Percentiles rank a stretch among this genome's conserved stretches.
Evolutionary conservation across 139 green algal genomes (phyloP).

Genomic region (Chlamydomonas sp.): DNA sequence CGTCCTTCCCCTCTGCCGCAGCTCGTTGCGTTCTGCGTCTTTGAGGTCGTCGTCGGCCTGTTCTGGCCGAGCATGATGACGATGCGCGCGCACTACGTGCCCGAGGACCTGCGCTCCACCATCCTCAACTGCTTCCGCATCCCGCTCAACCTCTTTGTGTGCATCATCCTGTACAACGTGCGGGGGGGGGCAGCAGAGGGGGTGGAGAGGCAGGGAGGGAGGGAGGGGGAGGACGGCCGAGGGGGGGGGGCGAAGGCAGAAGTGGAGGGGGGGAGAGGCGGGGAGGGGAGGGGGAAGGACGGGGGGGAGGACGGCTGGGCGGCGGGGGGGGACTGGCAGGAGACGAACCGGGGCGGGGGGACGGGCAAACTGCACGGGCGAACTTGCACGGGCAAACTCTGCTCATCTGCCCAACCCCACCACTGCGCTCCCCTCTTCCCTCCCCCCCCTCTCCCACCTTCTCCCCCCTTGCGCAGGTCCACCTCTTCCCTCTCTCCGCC

Average conservation of each 20-base stretch:
- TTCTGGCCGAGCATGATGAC: conserved; percentile 99
- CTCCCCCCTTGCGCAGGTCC: conserved; percentile 24
- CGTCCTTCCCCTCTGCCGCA: conserved; percentile 50
- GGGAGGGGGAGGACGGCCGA: background rate
- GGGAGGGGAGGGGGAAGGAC: too few species aligned
- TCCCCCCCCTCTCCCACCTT: background rate
- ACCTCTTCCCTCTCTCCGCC: conserved; percentile 35
- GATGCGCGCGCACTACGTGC: conserved; percentile 82
- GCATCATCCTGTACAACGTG: conserved; percentile 67
- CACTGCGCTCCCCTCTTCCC: background rate
- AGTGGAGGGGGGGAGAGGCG: too few species aligned
- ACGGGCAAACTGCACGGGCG: background rate
- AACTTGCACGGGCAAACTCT: too few species aligned
- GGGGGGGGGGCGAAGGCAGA: background rate
- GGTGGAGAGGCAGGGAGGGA: background rate
- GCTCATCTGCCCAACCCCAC: too few species aligned
- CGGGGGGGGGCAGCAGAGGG: conserved; percentile 1
- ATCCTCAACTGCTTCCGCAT: conserved; percentile 99
- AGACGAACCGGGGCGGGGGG: background rate
- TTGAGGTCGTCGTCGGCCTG: conserved; percentile 82
- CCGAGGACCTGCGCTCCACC: conserved; percentile 87
- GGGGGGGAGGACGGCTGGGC: too few species aligned
- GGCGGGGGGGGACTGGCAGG: too few species aligned
- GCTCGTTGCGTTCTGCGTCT: conserved; percentile 85
- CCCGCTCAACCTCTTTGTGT: conserved; percentile 96